phyloP scores from a whole-genome alignment of 106 monocot genomes.

The Dactylorhiza incarnata region DNA sequence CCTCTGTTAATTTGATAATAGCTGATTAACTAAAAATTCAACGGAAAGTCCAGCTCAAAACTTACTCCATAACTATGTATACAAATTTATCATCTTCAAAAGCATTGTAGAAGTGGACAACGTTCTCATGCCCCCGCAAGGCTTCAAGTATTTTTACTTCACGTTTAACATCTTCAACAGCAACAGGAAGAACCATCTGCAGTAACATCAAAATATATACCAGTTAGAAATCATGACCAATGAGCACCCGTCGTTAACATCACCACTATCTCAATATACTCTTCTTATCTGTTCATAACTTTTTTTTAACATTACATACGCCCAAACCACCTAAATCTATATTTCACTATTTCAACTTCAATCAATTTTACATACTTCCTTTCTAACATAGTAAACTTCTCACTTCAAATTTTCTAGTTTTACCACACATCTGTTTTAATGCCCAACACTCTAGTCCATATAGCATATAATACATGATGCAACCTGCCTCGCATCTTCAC shows the following conservation, averaged over 20 bases:
- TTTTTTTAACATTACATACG: too few relatives aligned
- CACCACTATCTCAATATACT: too few relatives aligned
- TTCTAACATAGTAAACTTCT: too few relatives aligned
- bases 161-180: conserved; percentile 79
- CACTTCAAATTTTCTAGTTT: too few relatives aligned
- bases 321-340: too few relatives aligned
- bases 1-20: background rate
- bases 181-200: conserved; percentile 69
- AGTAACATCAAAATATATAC: background rate
- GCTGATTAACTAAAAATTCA: background rate
- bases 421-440: too few relatives aligned
- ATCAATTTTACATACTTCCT: too few relatives aligned
- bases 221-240: background rate
- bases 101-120: conserved; percentile 73
- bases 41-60: conserved; percentile 4
- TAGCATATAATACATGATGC: too few relatives aligned
- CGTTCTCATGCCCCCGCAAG: conserved; percentile 71
- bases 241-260: background rate
- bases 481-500: too few relatives aligned
- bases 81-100: conserved; percentile 76
- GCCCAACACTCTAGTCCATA: too few relatives aligned
- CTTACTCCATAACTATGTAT: conserved; percentile 96
- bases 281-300: too few relatives aligned
- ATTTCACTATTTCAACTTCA: too few relatives aligned
- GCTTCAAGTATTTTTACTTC: conserved; percentile 76